Conservation (phyloP, 257 asterid genomes). For the Agastache rugosa region DNA sequence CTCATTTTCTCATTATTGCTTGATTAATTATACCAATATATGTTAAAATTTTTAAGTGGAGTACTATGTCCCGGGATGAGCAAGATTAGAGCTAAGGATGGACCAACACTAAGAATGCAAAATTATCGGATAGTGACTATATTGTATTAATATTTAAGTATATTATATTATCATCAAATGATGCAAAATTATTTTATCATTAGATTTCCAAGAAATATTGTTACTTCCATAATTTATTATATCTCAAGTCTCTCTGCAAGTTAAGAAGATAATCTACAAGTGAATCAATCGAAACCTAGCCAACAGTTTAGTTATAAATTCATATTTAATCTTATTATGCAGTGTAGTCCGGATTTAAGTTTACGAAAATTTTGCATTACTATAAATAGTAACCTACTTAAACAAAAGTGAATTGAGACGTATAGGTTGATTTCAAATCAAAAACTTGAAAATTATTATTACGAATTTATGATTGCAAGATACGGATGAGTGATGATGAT, state of each 20-base stretch:
- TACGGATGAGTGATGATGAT: too few relatives aligned
- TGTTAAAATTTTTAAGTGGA: not conserved
- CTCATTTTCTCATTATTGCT: slow-evolving; percentile 3
- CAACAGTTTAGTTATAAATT: not conserved
- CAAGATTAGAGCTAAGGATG: not conserved
- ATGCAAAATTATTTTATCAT: not conserved
- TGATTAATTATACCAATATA: not conserved
- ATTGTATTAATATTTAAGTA: not conserved
- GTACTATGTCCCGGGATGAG: not conserved
- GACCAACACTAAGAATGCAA: not conserved
- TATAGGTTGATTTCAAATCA: not conserved
- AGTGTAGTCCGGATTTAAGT: not conserved
- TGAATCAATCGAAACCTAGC: not conserved
- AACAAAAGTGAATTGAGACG: not conserved
- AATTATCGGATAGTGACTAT: not conserved
- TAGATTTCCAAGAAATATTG: not conserved
- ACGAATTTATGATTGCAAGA: not conserved
- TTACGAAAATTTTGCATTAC: not conserved
- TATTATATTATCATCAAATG: not conserved
- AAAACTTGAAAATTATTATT: not conserved
- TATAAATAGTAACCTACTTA: not conserved
- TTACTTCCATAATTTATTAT: not conserved
- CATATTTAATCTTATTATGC: not conserved
- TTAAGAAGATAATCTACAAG: not conserved
- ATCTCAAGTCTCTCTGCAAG: not conserved